Evolutionary conservation across 2,329 filamentous ascomycete species (phyloP).

Genomic region (Magnaporthales sp.): DNA sequence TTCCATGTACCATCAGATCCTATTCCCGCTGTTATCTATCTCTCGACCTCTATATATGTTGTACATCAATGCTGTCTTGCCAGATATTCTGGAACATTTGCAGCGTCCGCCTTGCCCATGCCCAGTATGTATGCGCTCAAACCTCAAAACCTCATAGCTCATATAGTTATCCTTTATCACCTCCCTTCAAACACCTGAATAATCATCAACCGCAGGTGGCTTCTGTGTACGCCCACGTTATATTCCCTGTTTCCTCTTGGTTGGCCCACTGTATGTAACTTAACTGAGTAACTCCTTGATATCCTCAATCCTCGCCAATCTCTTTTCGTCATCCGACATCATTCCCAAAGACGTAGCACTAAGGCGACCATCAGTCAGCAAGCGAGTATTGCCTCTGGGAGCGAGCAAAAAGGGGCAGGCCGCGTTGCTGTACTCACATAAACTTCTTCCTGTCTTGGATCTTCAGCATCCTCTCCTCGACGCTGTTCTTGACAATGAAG

Average conservation of each 20-base stretch:
- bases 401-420: not conserved
- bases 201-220: not conserved
- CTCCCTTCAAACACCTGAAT: not conserved
- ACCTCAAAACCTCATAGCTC: not conserved
- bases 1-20: not conserved
- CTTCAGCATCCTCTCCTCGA: constrained; percentile 89
- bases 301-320: constrained; percentile 81
- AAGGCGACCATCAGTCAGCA: constrained; percentile 14
- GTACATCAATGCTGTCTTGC: not conserved
- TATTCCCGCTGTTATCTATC: not conserved
- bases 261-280: not conserved
- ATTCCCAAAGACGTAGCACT: constrained; percentile 92
- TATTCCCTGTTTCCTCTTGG: not conserved
- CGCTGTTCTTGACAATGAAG: constrained; percentile 83
- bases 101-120: too few species aligned
- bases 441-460: constrained; percentile 96
- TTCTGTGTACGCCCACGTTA: not conserved
- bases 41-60: not conserved
- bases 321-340: constrained; percentile 92
- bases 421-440: constrained; percentile 50
- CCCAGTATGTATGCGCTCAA: not conserved
- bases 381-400: too few species aligned
- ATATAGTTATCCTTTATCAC: not conserved
- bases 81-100: too few species aligned
- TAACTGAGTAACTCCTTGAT: constrained; percentile 77